These are phyloP conservation scores for Sarocladium strictum DNA, from an alignment of 2,329 filamentous ascomycete species.

Conservation along the genomic window DNA sequence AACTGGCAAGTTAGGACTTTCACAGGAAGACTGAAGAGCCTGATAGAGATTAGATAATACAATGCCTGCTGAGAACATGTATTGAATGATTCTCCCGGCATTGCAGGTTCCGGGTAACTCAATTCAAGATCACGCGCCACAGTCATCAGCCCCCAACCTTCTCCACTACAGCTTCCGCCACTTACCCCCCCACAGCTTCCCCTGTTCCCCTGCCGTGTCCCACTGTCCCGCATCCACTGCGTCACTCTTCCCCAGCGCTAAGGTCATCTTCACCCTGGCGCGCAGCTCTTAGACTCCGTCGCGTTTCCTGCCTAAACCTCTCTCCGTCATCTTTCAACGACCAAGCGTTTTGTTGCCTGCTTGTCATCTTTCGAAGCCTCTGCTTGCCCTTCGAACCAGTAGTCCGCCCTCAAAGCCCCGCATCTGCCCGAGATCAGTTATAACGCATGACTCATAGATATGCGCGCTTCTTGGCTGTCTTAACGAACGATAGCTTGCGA, in stretches of 20 bases:
- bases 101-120: not conserved
- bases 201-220: not conserved
- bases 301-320: constrained; percentile 6
- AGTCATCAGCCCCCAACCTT: constrained; percentile 2
- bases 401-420: not conserved
- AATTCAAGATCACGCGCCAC: constrained; percentile 2
- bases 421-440: not conserved
- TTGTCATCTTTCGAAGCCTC: not conserved
- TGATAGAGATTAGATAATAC: no score
- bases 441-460: constrained; percentile 2
- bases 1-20: no score
- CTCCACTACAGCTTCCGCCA: constrained; percentile 6
- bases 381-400: not conserved
- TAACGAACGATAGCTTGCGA: not conserved
- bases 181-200: not conserved
- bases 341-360: not conserved
- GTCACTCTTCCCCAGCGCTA: constrained; percentile 5
- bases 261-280: not conserved
- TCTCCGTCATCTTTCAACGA: not conserved
- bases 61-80: no score
- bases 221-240: constrained; percentile 8
- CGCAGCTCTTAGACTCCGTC: not conserved
- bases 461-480: not conserved
- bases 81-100: no score
- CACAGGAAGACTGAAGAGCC: no score